These are phyloP conservation scores for Aurantiochytrium sp. DNA, from an alignment of 108 stramenopile species.

Conservation along the genomic window DNA sequence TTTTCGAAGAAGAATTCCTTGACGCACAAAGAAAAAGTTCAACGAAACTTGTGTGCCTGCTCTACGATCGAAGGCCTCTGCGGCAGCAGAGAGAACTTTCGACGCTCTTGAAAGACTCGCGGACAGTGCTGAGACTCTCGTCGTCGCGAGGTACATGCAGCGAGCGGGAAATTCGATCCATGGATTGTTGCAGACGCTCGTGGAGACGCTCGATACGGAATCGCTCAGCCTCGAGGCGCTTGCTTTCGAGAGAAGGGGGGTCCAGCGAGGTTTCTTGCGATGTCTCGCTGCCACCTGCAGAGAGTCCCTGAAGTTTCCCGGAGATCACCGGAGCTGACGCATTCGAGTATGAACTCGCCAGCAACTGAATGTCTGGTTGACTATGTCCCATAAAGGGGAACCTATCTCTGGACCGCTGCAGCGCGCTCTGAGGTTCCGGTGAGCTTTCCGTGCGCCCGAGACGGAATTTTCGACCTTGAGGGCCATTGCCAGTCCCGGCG, in stretches of 20 bases:
- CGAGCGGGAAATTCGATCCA: not conserved
- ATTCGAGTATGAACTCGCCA: not conserved
- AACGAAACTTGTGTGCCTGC: too few species aligned
- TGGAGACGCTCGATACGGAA: not conserved
- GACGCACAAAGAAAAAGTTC: too few species aligned
- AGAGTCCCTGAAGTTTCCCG: not conserved
- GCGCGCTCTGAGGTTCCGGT: not conserved
- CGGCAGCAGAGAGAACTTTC: not conserved
- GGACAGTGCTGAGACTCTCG: not conserved
- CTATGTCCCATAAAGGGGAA: not conserved
- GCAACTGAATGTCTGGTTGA: not conserved
- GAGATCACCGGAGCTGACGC: not conserved
- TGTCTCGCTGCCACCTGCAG: not conserved
- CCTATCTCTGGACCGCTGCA: not conserved
- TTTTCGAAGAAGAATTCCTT: too few species aligned
- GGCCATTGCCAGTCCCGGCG: not conserved
- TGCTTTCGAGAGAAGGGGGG: not conserved
- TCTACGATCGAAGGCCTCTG: not conserved
- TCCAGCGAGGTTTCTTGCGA: not conserved
- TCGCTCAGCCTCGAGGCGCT: not conserved
- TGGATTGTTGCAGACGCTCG: not conserved
- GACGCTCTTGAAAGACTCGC: not conserved
- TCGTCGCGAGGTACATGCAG: not conserved
- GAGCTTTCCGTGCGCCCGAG: not conserved
- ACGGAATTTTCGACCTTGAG: not conserved